Conservation (phyloP, 140 eudicot species). For the Ambrosia hybrid region DNA sequence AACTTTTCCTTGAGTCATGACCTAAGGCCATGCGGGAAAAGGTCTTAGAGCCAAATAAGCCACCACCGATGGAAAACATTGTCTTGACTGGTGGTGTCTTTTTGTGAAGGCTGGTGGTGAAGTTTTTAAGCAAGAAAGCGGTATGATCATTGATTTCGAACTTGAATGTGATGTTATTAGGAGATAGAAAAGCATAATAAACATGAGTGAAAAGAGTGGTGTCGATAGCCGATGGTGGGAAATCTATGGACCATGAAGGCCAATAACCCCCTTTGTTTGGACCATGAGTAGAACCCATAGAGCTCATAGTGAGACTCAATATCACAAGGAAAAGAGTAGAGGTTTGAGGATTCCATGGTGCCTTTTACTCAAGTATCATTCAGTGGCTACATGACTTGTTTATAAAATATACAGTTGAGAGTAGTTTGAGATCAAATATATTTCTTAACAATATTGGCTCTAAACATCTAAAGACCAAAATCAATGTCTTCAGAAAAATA, state of each 20-base stretch:
- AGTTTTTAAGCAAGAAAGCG: slow-evolving; percentile 44
- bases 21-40: slow-evolving; percentile 45
- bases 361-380: background rate
- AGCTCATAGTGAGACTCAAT: slow-evolving; percentile 29
- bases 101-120: slow-evolving; percentile 55
- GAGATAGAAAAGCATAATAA: slow-evolving; percentile 52
- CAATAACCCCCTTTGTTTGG: slow-evolving; percentile 54
- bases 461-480: background rate
- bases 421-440: slow-evolving; percentile 1
- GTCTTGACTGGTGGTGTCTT: slow-evolving; percentile 42
- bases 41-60: slow-evolving; percentile 3
- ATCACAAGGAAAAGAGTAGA: slow-evolving; percentile 23
- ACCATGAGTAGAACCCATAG: slow-evolving; percentile 15
- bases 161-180: slow-evolving; percentile 47
- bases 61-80: slow-evolving; percentile 52
- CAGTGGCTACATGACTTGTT: slow-evolving; percentile 24
- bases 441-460: background rate
- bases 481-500: background rate
- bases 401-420: slow-evolving; percentile 29
- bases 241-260: slow-evolving; percentile 51
- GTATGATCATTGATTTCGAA: slow-evolving; percentile 43
- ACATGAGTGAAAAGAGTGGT: slow-evolving; percentile 51
- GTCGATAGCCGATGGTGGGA: slow-evolving; percentile 52
- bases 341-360: slow-evolving; percentile 26
- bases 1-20: slow-evolving; percentile 25